These are phyloP conservation scores for Diaporthe citriasiana DNA, from an alignment of 2,329 filamentous ascomycete genomes.

Conservation along the genomic window DNA sequence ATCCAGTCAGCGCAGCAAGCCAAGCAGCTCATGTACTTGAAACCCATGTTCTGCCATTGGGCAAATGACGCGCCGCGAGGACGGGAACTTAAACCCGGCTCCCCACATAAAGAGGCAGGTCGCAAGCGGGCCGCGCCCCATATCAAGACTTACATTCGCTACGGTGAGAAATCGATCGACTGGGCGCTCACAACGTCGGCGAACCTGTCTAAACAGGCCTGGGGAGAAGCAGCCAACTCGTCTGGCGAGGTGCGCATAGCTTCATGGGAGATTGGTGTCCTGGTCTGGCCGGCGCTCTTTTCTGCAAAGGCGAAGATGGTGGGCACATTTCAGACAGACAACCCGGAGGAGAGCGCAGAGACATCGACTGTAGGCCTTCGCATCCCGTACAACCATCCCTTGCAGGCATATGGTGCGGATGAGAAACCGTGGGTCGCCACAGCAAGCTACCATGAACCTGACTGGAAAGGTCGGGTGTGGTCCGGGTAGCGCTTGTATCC, in stretches of 20 bases:
- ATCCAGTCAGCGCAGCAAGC: constrained; percentile 77
- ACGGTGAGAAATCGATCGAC: constrained; percentile 71
- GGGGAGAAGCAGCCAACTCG: constrained; percentile 76
- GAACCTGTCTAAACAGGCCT: constrained; percentile 91
- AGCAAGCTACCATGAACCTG: constrained; percentile 69
- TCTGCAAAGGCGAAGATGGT: constrained; percentile 71
- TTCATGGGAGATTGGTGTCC: constrained; percentile 87
- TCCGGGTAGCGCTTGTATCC: constrained; percentile 23
- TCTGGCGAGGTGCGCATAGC: constrained; percentile 77
- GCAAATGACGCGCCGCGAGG: constrained; percentile 68
- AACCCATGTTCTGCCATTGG: constrained; percentile 82
- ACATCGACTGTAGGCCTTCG: constrained; percentile 74
- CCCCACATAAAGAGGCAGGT: constrained; percentile 63
- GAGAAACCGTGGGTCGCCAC: constrained; percentile 86
- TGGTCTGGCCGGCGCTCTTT: constrained; percentile 81
- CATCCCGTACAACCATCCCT: constrained; percentile 86
- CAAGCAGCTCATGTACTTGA: constrained; percentile 81
- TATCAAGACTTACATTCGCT: constrained; percentile 90
- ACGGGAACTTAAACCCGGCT: constrained; percentile 44
- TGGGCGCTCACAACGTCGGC: constrained; percentile 93
- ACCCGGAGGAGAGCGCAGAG: constrained; percentile 53
- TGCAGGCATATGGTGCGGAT: constrained; percentile 72
- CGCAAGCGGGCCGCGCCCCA: constrained; percentile 83
- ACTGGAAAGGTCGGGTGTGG: constrained; percentile 69
- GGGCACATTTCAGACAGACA: constrained; percentile 75